Conservation (phyloP, 495 filamentous ascomycete genomes). For the Daldinia decipiens region DNA sequence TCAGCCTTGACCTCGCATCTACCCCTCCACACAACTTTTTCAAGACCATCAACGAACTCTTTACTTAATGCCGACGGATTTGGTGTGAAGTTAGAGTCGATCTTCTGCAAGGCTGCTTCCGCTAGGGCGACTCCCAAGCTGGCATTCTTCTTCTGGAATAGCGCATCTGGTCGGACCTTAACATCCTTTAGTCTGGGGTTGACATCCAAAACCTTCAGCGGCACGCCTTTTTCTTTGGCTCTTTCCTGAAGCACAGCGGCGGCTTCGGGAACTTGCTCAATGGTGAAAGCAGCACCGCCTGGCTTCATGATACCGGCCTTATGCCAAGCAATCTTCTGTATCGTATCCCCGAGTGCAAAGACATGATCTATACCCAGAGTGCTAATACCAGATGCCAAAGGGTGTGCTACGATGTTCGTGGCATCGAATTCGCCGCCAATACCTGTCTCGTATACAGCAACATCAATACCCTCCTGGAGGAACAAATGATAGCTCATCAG, state of each 20-base stretch:
- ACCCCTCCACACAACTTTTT: constrained; percentile 79
- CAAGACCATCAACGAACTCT: constrained; percentile 78
- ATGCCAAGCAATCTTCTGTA: constrained; percentile 96
- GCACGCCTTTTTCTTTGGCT: constrained; percentile 71
- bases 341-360: constrained; percentile 78
- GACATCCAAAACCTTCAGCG: constrained; percentile 67
- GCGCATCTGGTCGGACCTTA: constrained; percentile 78
- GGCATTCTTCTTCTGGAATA: constrained; percentile 90
- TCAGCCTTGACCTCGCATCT: constrained; percentile 82
- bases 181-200: constrained; percentile 72
- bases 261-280: constrained; percentile 73
- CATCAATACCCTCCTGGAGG: constrained; percentile 79
- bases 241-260: constrained; percentile 74
- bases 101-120: constrained; percentile 63
- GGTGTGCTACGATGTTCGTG: constrained; percentile 86
- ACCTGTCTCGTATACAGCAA: constrained; percentile 90
- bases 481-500: constrained; percentile 92
- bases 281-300: constrained; percentile 74
- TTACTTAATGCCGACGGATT: constrained; percentile 60
- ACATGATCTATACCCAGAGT: constrained; percentile 93
- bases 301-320: constrained; percentile 92
- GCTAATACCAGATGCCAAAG: constrained; percentile 79
- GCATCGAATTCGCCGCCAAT: constrained; percentile 94
- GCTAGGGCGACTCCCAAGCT: constrained; percentile 82
- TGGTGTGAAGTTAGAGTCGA: constrained; percentile 51